A percentile compares a stretch with the other conserved stretches of the same genome.
These are phyloP conservation scores for Fusarium nygamai DNA, from an alignment of 2,329 filamentous ascomycete species.

Conservation along the genomic window DNA sequence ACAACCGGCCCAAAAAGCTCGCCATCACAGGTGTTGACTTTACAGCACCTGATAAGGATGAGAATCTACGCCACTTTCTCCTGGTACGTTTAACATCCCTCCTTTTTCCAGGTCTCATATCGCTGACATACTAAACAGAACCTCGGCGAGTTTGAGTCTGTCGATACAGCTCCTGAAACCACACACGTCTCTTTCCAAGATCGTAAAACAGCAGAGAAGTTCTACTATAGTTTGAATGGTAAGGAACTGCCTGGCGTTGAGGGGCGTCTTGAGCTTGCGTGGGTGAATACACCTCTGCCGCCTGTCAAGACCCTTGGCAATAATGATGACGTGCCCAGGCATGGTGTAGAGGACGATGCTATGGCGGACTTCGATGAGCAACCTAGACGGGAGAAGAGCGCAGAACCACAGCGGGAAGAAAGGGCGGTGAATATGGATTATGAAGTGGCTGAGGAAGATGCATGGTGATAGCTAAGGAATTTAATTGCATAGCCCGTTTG, in stretches of 20 bases:
- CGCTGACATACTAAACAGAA: constrained; percentile 53
- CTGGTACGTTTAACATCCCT: constrained; percentile 61
- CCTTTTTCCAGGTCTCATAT: background rate
- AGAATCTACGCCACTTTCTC: constrained; percentile 76
- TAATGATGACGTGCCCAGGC: constrained; percentile 5
- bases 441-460: constrained; percentile 62
- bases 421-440: constrained; percentile 61
- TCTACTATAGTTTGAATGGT: constrained; percentile 67
- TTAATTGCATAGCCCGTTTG: background rate
- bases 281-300: constrained; percentile 57
- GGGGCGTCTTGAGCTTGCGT: constrained; percentile 71
- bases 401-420: constrained; percentile 41
- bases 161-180: constrained; percentile 58
- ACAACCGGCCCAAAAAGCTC: constrained; percentile 78
- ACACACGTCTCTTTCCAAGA: constrained; percentile 73
- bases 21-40: constrained; percentile 72
- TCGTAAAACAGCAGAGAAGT: constrained; percentile 76
- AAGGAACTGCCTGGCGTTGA: constrained; percentile 69
- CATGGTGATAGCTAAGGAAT: constrained; percentile 49
- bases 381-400: constrained; percentile 13
- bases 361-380: constrained; percentile 41
- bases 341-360: constrained; percentile 35
- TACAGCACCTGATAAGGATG: constrained; percentile 70
- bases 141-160: constrained; percentile 69
- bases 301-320: constrained; percentile 33